Conservation (phyloP, 495 filamentous ascomycete species). For the Trichoderma erinaceum region DNA sequence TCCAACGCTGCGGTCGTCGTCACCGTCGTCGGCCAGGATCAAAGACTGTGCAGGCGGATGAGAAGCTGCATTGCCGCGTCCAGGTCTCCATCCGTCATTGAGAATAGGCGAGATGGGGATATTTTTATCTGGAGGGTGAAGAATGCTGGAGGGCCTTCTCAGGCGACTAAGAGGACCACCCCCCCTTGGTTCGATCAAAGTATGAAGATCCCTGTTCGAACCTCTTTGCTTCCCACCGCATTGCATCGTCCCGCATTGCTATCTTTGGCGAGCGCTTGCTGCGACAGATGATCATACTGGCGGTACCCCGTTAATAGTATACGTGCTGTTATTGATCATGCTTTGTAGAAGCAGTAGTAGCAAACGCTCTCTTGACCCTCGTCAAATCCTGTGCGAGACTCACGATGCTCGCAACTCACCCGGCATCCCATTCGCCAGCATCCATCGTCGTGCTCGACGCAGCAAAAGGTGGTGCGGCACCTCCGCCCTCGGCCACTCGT, state of each 20-base stretch:
- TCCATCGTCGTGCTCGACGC: not conserved
- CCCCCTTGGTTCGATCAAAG: not conserved
- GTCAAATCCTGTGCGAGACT: not conserved
- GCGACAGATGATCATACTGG: not conserved
- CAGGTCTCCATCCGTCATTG: not conserved
- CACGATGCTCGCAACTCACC: not conserved
- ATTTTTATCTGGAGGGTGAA: not conserved
- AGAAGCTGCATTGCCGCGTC: not conserved
- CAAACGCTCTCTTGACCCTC: not conserved
- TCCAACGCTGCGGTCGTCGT: not conserved
- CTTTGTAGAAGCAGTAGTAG: too few relatives aligned
- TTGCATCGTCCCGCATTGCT: not conserved
- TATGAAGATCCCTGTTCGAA: conserved; percentile 3
- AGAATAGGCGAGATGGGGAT: not conserved
- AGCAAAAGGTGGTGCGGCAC: conserved; percentile 1
- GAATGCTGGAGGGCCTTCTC: not conserved
- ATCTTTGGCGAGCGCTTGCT: conserved; percentile 1
- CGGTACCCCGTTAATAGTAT: not conserved
- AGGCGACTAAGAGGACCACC: not conserved
- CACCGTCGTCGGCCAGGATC: not conserved
- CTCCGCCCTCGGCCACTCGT: conserved; percentile 12
- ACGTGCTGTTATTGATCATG: not conserved
- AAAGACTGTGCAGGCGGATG: not conserved
- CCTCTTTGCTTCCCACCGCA: not conserved
- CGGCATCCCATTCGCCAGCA: not conserved